Evolutionary conservation across 192 early-diverging fungal species (phyloP), one percentile per base, ranked within the genome.

Genomic region (Irineochytrium annulatum): DNA sequence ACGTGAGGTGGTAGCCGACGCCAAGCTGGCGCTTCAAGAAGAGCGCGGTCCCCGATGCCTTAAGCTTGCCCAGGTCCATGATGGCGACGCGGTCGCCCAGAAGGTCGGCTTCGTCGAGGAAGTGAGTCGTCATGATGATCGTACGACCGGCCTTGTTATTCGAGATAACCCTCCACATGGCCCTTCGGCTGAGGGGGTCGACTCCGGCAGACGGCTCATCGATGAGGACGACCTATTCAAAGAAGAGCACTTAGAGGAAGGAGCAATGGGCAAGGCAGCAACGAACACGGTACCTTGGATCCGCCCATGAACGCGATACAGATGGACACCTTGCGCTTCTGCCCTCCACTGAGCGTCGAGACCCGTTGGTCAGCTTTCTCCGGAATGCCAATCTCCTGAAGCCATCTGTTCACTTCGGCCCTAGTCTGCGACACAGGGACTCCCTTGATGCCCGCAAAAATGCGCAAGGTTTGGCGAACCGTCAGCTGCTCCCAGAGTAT

Each of bases 91-190:
- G 63, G 60, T 79, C 77, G 22, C 56, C 48, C 8, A 79, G 59
- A 8, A 66, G 66, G 32, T 87, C 85, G 26, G 86, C 86, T 53
- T 87, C 86, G 33, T 87, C 85, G 78, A 87, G 71, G 30, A 65
- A 71, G 56, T 87, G 85, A 0, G 83, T 86, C 0, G 86, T 87
- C 39, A 87, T 45, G 13, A 87, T 46, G 28, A 86, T 73, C 8
- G 75, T 67, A 0, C 80, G 57, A 17, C 73, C 67, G 0, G 44
- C 30, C 65, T 84, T 85, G 31, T 64, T 62, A 11, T 71, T 57
- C 22, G 72, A 46, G 55, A 88, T 74, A 35, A 86, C 27, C 19
- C 77, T 61, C 86, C 87, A 88, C 45, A 83, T 59, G 11, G 65
- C 59, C 39, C 73, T 69, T 2, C 77, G 70, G 1, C 71, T 62